Evolutionary conservation across 768 basidiomycete genomes (phyloP).

Genomic region (Boletus barrowsii): DNA sequence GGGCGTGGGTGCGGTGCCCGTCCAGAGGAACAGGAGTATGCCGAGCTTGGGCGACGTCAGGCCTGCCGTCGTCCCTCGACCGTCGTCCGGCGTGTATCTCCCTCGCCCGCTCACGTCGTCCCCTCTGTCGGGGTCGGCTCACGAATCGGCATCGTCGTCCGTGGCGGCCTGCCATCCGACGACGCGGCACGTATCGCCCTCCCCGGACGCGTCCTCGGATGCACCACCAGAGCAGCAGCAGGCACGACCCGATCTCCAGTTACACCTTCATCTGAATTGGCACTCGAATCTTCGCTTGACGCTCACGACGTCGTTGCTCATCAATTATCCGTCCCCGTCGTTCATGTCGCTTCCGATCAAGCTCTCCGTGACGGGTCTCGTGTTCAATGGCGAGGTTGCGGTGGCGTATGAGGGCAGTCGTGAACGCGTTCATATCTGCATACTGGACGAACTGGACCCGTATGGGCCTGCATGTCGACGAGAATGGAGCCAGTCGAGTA

Average conservation of each 20-base stretch:
- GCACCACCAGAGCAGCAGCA: conserved; percentile 26
- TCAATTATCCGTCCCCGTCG: conserved; percentile 93
- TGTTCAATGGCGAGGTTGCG: conserved; percentile 84
- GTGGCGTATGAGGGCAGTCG: conserved; percentile 89
- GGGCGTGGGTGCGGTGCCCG: conserved; percentile 22
- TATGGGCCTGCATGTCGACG: conserved; percentile 72
- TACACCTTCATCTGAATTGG: conserved; percentile 85
- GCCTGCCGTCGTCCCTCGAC: conserved; percentile 28
- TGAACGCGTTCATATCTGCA: conserved; percentile 78
- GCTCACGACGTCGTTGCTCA: conserved; percentile 86
- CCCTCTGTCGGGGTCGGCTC: conserved; percentile 17
- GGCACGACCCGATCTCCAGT: conserved; percentile 66
- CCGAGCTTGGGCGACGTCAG: conserved; percentile 40
- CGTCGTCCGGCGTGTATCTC: conserved; percentile 25
- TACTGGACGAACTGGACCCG: conserved; percentile 85
- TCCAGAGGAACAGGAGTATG: conserved; percentile 28
- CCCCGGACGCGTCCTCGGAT: not conserved
- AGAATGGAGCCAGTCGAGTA: conserved; percentile 42
- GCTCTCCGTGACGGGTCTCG: conserved; percentile 84
- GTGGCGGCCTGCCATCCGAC: conserved; percentile 14
- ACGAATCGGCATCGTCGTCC: conserved; percentile 10
- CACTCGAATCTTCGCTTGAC: conserved; percentile 85
- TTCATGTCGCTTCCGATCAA: conserved; percentile 98
- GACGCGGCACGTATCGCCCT: conserved; percentile 15
- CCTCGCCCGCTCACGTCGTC: conserved; percentile 34